Conservation (phyloP, 2,329 filamentous ascomycete genomes). For the Eurotiales sp. region DNA sequence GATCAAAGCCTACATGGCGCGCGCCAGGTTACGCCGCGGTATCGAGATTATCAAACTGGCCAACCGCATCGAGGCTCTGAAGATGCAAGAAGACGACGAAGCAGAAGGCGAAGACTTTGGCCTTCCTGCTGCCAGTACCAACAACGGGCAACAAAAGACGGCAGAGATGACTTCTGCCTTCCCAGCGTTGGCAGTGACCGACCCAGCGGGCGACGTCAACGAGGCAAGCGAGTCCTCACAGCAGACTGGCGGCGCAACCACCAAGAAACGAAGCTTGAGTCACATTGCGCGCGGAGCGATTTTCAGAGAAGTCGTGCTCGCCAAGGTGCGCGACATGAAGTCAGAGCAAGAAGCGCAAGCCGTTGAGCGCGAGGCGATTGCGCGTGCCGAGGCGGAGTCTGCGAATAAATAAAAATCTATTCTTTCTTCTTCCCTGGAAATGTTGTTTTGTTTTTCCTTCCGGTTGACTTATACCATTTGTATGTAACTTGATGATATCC, state of each 20-base stretch:
- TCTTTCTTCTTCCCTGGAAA: background rate
- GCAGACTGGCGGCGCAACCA: slow-evolving; percentile 21
- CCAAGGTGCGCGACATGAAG: slow-evolving; percentile 90
- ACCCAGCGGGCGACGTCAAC: slow-evolving; percentile 6
- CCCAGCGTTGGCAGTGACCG: slow-evolving; percentile 22
- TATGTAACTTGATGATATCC: slow-evolving; percentile 13
- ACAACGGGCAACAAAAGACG: slow-evolving; percentile 12
- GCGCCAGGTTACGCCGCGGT: slow-evolving; percentile 83
- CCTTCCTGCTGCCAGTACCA: slow-evolving; percentile 28
- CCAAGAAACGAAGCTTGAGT: slow-evolving; percentile 52
- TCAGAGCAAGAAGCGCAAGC: slow-evolving; percentile 73
- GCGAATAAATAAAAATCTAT: slow-evolving; percentile 1
- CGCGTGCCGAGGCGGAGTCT: slow-evolving; percentile 30
- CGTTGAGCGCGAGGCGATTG: slow-evolving; percentile 56
- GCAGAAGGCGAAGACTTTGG: slow-evolving; percentile 61
- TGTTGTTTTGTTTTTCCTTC: background rate
- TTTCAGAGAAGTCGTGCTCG: slow-evolving; percentile 89
- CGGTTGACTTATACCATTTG: background rate
- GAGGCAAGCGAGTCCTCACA: slow-evolving; percentile 12
- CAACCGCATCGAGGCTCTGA: slow-evolving; percentile 92
- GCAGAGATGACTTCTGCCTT: slow-evolving; percentile 22
- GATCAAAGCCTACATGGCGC: slow-evolving; percentile 89
- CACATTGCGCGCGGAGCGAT: slow-evolving; percentile 66
- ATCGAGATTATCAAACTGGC: slow-evolving; percentile 95
- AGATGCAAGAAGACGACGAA: slow-evolving; percentile 86